phyloP scores from a whole-genome alignment of 192 early-diverging fungal genomes.

The Dissophora ornata region DNA sequence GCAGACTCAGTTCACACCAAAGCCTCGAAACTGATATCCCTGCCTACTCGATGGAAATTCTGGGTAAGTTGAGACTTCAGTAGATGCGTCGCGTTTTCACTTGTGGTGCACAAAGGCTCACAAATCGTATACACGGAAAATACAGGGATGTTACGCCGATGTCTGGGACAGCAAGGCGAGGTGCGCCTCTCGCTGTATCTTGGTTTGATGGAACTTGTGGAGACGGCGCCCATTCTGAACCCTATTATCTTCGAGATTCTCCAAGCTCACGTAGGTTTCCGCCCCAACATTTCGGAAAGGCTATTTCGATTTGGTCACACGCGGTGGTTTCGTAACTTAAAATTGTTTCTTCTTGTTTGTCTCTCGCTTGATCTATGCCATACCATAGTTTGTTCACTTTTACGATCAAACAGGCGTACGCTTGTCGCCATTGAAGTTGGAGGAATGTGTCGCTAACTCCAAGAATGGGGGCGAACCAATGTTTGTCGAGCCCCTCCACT shows the following conservation, averaged over 20 bases:
- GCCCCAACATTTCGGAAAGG: not conserved
- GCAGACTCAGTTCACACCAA: not conserved
- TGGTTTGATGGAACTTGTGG: constrained; percentile 61
- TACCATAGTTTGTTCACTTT: constrained; percentile 41
- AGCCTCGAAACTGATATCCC: constrained; percentile 17
- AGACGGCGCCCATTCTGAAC: constrained; percentile 39
- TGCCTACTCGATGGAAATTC: constrained; percentile 56
- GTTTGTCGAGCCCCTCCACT: constrained; percentile 63
- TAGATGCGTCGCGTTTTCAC: not conserved
- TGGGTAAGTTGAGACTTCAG: constrained; percentile 56
- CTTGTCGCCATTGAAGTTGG: constrained; percentile 41
- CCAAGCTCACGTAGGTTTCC: constrained; percentile 57
- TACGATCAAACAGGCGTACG: constrained; percentile 30
- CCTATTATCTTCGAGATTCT: constrained; percentile 65
- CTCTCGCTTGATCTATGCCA: constrained; percentile 7
- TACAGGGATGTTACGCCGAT: constrained; percentile 72
- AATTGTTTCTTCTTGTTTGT: constrained; percentile 12
- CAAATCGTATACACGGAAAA: not conserved
- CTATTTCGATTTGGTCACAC: not conserved
- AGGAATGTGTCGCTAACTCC: constrained; percentile 48
- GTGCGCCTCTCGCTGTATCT: constrained; percentile 68
- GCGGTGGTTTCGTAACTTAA: too few species aligned
- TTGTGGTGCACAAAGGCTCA: too few species aligned
- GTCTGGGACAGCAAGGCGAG: constrained; percentile 75
- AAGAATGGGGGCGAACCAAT: constrained; percentile 51